Evolutionary conservation across 176 grass and related monocot species (phyloP).

Genomic region (Thalia dealbata): DNA sequence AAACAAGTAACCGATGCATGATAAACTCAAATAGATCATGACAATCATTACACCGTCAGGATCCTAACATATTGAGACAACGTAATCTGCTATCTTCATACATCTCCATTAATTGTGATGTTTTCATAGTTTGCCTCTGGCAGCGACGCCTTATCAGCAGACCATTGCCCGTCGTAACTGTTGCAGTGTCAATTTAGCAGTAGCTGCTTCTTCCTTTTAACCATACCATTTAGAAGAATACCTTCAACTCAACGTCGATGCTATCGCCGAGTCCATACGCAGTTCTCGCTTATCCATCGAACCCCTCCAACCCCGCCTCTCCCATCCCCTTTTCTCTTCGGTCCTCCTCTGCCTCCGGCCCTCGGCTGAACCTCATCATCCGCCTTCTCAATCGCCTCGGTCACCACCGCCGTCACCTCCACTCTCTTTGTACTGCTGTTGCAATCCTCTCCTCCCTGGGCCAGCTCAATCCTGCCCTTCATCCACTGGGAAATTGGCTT

Average conservation of each 20-base stretch:
- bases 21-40: too few species aligned
- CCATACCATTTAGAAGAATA: not conserved
- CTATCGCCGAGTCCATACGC: not conserved
- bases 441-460: slow-evolving; percentile 1
- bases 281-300: not conserved
- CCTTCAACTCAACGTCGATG: not conserved
- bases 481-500: not conserved
- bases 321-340: not conserved
- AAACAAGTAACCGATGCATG: too few species aligned
- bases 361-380: not conserved
- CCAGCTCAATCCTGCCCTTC: not conserved
- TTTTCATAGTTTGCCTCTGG: not conserved
- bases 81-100: too few species aligned
- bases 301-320: not conserved
- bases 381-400: slow-evolving; percentile 1
- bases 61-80: too few species aligned
- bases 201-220: not conserved
- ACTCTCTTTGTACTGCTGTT: not conserved
- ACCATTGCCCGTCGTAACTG: not conserved
- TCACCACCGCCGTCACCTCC: not conserved
- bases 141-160: not conserved
- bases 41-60: too few species aligned
- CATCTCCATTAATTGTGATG: too few species aligned
- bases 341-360: slow-evolving; percentile 6
- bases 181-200: not conserved